Evolutionary conservation across 805 yeast genomes (phyloP).

Genomic region (Aciculoconidium aculeatum): DNA sequence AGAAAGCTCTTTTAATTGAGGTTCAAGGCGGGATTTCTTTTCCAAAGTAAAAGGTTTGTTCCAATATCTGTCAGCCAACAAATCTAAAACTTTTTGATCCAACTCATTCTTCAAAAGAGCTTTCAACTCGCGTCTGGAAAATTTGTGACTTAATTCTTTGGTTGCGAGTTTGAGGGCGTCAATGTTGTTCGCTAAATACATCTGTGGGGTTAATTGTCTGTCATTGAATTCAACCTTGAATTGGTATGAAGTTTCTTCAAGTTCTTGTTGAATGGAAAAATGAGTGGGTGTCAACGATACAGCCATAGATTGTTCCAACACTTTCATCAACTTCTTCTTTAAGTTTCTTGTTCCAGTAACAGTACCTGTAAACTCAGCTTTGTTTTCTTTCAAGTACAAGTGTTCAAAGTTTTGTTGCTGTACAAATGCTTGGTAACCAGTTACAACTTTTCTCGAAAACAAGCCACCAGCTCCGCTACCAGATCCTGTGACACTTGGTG

Average conservation of each 20-base stretch:
- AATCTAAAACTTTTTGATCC: constrained; percentile 84
- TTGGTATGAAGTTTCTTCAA: constrained; percentile 87
- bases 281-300: constrained; percentile 83
- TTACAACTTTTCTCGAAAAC: constrained; percentile 40
- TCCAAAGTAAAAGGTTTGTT: constrained; percentile 46
- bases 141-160: constrained; percentile 77
- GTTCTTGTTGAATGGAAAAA: constrained; percentile 75
- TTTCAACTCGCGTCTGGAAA: constrained; percentile 77
- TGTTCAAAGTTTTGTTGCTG: constrained; percentile 58
- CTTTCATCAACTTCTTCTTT: constrained; percentile 76
- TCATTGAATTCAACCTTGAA: constrained; percentile 97
- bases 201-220: constrained; percentile 87
- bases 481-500: constrained; percentile 42
- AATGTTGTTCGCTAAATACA: constrained; percentile 86
- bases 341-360: constrained; percentile 70
- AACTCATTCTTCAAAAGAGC: constrained; percentile 74
- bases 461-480: constrained; percentile 20
- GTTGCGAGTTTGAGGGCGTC: constrained; percentile 81
- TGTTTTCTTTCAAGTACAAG: constrained; percentile 58
- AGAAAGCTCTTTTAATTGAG: constrained; percentile 50
- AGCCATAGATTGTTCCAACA: constrained; percentile 89
- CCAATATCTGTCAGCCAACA: constrained; percentile 91
- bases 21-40: constrained; percentile 28
- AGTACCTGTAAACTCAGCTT: constrained; percentile 54
- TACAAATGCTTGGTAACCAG: constrained; percentile 57